Evolutionary conservation across 345 rosid genomes (phyloP).

Genomic region (Salix viminalis): DNA sequence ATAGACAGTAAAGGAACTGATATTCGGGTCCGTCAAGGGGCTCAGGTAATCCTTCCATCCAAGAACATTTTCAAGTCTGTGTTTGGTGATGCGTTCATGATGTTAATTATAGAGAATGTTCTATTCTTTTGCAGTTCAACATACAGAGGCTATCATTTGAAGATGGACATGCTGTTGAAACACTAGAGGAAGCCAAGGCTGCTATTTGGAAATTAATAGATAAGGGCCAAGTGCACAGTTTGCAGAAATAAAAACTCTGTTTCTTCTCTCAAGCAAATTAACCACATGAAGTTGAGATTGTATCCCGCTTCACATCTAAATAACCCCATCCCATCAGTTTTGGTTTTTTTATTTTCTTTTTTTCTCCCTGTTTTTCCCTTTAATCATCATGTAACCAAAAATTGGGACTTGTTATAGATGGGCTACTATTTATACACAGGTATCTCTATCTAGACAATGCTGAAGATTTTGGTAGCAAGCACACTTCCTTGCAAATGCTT

Average conservation of each 20-base stretch:
- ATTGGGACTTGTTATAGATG: neutral
- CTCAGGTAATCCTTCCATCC: slow-evolving; percentile 53
- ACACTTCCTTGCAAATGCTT: neutral
- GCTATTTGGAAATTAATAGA: slow-evolving; percentile 72
- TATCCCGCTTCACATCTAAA: neutral
- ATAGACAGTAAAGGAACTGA: slow-evolving; percentile 94
- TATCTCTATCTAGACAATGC: neutral
- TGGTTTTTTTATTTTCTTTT: no score
- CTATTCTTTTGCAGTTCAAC: slow-evolving; percentile 52
- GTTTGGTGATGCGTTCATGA: neutral
- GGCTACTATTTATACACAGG: neutral
- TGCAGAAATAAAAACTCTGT: slow-evolving; percentile 25
- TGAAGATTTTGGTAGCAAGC: neutral
- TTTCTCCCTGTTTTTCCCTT: neutral
- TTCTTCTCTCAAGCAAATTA: neutral
- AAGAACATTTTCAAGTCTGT: neutral
- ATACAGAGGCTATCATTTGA: slow-evolving; percentile 87
- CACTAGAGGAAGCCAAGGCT: slow-evolving; percentile 80
- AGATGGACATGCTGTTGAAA: slow-evolving; percentile 59
- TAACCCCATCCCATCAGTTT: neutral
- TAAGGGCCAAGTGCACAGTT: slow-evolving; percentile 50
- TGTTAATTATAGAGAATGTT: neutral
- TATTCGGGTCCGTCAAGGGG: slow-evolving; percentile 90
- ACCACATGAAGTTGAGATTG: neutral
- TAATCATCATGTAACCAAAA: neutral